These are phyloP conservation scores for Trichosporon coremiiforme DNA, from an alignment of 1,284 basidiomycete genomes.

Conservation along the genomic window DNA sequence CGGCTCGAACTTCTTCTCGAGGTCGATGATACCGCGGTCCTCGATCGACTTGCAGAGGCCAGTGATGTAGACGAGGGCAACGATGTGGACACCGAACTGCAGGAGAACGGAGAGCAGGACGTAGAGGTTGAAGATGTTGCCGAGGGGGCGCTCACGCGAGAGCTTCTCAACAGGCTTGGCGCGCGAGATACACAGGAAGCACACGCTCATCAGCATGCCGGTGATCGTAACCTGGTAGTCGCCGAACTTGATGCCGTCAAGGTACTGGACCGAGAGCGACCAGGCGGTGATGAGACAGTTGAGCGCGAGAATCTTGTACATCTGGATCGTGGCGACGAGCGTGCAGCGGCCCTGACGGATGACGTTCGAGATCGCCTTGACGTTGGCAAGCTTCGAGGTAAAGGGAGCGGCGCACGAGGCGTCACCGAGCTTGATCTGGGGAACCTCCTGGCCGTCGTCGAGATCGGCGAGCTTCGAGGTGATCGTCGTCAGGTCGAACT, in stretches of 20 bases:
- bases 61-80: constrained; percentile 85
- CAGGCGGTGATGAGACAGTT: constrained; percentile 97
- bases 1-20: constrained; percentile 93
- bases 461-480: constrained; percentile 87
- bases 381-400: constrained; percentile 91
- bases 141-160: constrained; percentile 82
- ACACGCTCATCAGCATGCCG: constrained; percentile 94
- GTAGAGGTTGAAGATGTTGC: constrained; percentile 94
- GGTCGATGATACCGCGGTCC: constrained; percentile 75
- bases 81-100: constrained; percentile 90
- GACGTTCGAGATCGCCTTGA: constrained; percentile 89
- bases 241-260: constrained; percentile 96
- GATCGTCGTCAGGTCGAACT: constrained; percentile 85
- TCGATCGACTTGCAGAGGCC: constrained; percentile 74
- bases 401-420: constrained; percentile 95
- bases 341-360: constrained; percentile 96
- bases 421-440: constrained; percentile 95
- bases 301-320: constrained; percentile 97
- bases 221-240: constrained; percentile 95
- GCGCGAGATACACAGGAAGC: constrained; percentile 93
- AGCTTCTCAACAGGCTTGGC: constrained; percentile 96
- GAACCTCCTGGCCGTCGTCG: constrained; percentile 84
- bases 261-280: constrained; percentile 90
- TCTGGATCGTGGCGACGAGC: constrained; percentile 92
- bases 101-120: constrained; percentile 84